phyloP scores from a whole-genome alignment of 768 basidiomycete species.

The Panaeolus papilionaceus region DNA sequence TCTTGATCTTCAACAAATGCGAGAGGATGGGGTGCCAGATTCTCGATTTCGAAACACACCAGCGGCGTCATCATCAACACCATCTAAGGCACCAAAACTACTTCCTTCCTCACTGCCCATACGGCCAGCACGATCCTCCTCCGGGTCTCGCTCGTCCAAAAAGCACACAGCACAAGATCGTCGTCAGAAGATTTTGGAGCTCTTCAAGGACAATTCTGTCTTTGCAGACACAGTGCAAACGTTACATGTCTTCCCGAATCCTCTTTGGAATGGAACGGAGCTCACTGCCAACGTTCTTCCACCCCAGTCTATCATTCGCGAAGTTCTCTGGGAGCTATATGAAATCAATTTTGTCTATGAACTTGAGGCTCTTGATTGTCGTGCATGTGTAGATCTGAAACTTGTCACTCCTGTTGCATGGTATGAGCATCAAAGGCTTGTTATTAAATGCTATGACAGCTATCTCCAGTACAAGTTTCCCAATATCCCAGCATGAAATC shows the following conservation, averaged over 20 bases:
- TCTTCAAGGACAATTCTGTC: constrained; percentile 1
- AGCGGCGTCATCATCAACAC: too few species aligned
- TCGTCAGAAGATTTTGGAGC: background rate
- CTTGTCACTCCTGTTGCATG: background rate
- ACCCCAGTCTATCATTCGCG: constrained; percentile 10
- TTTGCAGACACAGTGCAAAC: background rate
- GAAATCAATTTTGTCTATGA: constrained; percentile 20
- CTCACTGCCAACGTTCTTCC: background rate
- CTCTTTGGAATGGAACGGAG: constrained; percentile 9
- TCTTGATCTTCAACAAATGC: too few species aligned
- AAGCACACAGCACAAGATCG: background rate
- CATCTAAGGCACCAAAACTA: too few species aligned
- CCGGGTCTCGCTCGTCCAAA: background rate
- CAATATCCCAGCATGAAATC: constrained; percentile 4
- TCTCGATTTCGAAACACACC: too few species aligned
- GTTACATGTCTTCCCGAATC: background rate
- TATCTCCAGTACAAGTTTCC: background rate
- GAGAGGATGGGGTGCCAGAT: too few species aligned
- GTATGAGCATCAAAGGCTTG: constrained; percentile 1
- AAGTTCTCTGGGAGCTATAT: constrained; percentile 18
- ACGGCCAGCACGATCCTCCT: background rate
- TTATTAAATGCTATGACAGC: background rate
- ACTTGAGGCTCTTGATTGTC: constrained; percentile 15
- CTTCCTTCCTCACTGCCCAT: background rate
- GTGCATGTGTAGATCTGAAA: constrained; percentile 7